Base-by-base conservation (phyloP, 2,329 filamentous ascomycete species). In the Aureobasidium sp. region DNA sequence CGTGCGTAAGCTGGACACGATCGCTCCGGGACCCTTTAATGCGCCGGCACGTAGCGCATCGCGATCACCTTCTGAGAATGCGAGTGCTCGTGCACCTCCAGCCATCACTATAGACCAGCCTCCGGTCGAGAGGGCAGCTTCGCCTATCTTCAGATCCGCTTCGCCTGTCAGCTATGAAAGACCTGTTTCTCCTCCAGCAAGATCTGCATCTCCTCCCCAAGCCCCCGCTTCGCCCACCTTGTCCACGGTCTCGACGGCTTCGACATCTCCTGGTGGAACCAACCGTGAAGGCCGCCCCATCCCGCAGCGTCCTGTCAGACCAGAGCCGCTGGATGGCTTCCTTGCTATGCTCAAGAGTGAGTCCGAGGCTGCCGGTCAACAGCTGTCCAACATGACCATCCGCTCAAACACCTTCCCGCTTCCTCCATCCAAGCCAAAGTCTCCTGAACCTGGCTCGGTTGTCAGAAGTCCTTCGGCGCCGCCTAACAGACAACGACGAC, bases 11-110 rank as follows among this genome's bases (percentile, higher is more conserved):
- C 81, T 87, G 77, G 82, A 87, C 66, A 80, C 77, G 7, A 84
- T 88, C 67, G 79, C 82, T 2, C 83, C 85, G 0, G 85, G 84
- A 0, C 85, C 86, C 0, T 87, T 89, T 67, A 82, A 84, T 65
- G 69, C 78, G 12, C 37, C 52, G 3, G 27, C 39, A 9, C 55
- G 55, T 20, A 36, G 29, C 15, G 27, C 55, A 11, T 59, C 55
- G 17, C 31, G 41, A 15, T 45, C 55, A 11, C 42, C 55, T 59
- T 34, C 55, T 22, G 31, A 42, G 11, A 48, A 27, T 34, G 29
- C 44, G 22, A 15, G 39, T 36, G 31, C 34, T 27, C 31, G 27
- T 7, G 15, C 25, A 34, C 44, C 57, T 15, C 57, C 57, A 27
- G 44, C 57, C 17, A 49, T 60, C 25, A 60, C 39, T 8, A 45